phyloP scores from a whole-genome alignment of 2,329 filamentous ascomycete genomes.

The Colletotrichum lupini region DNA sequence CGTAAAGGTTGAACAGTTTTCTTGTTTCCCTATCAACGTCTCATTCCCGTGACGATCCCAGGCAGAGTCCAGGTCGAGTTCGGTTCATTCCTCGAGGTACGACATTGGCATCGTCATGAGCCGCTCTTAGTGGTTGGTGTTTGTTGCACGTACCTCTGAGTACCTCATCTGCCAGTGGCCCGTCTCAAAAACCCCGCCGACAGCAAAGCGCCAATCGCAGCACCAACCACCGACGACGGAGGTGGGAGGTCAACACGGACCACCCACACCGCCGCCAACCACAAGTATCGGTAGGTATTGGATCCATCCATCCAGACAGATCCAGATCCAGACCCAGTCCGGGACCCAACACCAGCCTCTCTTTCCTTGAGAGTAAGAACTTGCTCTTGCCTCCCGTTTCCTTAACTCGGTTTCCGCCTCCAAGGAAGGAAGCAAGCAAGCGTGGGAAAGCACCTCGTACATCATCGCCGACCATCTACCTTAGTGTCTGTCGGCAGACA shows the following conservation, averaged over 20 bases:
- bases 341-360: neutral
- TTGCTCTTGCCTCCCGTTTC: neutral
- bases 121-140: neutral
- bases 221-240: neutral
- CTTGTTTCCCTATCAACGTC: neutral
- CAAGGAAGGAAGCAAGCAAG: neutral
- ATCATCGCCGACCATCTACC: neutral
- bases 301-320: neutral
- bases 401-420: neutral
- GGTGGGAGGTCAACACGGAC: conserved; percentile 2
- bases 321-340: neutral
- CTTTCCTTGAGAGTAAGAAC: neutral
- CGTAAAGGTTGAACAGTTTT: neutral
- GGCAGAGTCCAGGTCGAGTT: conserved; percentile 3
- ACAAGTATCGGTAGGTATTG: neutral
- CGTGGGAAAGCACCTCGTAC: neutral
- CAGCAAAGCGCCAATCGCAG: neutral
- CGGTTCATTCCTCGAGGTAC: neutral
- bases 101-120: neutral
- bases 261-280: conserved; percentile 8
- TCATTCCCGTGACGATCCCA: neutral
- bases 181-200: neutral
- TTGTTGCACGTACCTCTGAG: neutral
- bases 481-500: neutral
- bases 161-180: conserved; percentile 3